Evolutionary conservation across 495 filamentous ascomycete genomes (phyloP), one percentile per base, ranked within the genome.

Genomic region (Evernia prunastri): DNA sequence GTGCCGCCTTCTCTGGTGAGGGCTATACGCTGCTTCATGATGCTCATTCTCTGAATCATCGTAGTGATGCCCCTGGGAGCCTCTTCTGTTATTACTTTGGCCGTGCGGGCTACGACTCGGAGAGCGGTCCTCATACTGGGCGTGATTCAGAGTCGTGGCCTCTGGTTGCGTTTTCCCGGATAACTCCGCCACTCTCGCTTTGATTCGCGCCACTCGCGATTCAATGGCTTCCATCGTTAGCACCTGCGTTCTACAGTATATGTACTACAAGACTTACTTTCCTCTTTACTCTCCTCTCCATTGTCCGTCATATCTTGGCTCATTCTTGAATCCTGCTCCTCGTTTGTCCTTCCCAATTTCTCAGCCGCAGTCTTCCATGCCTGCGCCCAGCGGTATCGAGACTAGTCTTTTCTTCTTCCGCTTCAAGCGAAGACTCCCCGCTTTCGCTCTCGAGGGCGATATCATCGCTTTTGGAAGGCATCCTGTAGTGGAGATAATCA

Each of bases 381-480:
- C 77, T 95, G 90, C 5, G 92, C 93, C 94, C 94, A 98, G 43
- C 92, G 85, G 70, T 93, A n/a, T n/a, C n/a, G n/a, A n/a, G n/a
- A n/a, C n/a, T n/a, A n/a, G n/a, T n/a, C n/a, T n/a, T n/a, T n/a
- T n/a, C n/a, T n/a, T n/a, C n/a, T n/a, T n/a, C n/a, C n/a, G n/a
- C n/a, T n/a, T n/a, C n/a, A n/a, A n/a, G n/a, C n/a, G n/a, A n/a
- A n/a, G n/a, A n/a, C n/a, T n/a, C n/a, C n/a, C n/a, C n/a, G n/a
- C n/a, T n/a, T n/a, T n/a, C n/a, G n/a, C n/a, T n/a, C n/a, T n/a
- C n/a, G n/a, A n/a, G n/a, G n/a, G n/a, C n/a, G n/a, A n/a, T n/a
- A n/a, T n/a, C n/a, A n/a, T n/a, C n/a, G n/a, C n/a, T n/a, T n/a
- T n/a, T n/a, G n/a, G n/a, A n/a, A n/a, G n/a, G n/a, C n/a, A n/a